Conservation (phyloP, 2,329 filamentous ascomycete species). For the Daldinia sp. region DNA sequence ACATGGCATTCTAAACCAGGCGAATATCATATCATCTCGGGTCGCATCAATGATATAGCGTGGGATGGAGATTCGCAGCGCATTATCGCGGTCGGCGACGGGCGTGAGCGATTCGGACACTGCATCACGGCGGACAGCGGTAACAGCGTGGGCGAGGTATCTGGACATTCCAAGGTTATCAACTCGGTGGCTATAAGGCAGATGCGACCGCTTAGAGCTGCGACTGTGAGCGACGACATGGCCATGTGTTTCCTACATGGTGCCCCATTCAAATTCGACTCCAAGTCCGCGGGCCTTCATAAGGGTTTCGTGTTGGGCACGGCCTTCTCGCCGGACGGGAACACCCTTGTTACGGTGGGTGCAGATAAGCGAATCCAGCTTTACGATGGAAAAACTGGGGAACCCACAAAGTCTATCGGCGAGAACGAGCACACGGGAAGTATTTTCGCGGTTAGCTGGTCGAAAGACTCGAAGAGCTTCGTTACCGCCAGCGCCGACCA, state of each 20-base stretch:
- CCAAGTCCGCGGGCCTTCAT: conserved; percentile 82
- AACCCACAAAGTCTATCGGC: conserved; percentile 80
- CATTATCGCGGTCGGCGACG: conserved; percentile 95
- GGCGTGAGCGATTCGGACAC: conserved; percentile 91
- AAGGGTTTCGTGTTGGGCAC: conserved; percentile 90
- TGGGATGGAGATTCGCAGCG: conserved; percentile 98
- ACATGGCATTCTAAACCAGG: conserved; percentile 56
- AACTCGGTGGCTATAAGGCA: conserved; percentile 92
- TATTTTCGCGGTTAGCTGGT: conserved; percentile 93
- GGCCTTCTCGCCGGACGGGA: conserved; percentile 91
- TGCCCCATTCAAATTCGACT: conserved; percentile 94
- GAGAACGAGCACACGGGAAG: conserved; percentile 91
- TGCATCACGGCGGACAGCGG: conserved; percentile 96
- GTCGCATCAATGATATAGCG: conserved; percentile 93
- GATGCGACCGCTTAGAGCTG: conserved; percentile 89
- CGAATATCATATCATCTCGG: conserved; percentile 94
- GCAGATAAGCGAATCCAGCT: conserved; percentile 94
- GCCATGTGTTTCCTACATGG: conserved; percentile 93
- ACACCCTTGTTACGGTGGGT: conserved; percentile 84
- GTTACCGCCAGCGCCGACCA: conserved; percentile 95
- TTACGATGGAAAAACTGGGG: conserved; percentile 96
- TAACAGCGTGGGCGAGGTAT: conserved; percentile 94
- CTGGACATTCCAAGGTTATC: conserved; percentile 89
- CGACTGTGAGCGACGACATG: conserved; percentile 90
- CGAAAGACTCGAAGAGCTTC: conserved; percentile 84